phyloP scores from a whole-genome alignment of 371 early-diverging fungal genomes.

The Umbelopsis sp. region DNA sequence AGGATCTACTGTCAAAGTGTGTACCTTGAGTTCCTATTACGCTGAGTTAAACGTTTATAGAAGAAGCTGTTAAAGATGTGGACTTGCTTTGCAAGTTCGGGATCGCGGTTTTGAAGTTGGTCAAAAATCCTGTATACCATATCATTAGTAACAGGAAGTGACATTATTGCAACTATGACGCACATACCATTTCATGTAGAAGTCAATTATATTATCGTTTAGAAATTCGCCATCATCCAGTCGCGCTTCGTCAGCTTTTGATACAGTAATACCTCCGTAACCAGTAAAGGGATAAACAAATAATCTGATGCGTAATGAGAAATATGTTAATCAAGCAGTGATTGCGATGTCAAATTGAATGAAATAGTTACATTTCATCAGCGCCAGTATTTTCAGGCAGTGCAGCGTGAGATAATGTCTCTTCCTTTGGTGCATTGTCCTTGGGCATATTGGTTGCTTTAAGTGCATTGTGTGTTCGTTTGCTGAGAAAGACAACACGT shows the following conservation, averaged over 20 bases:
- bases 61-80: slow-evolving; percentile 63
- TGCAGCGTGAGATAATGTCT: no score
- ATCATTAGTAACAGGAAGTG: neutral
- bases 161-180: neutral
- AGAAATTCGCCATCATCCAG: slow-evolving; percentile 57
- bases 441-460: no score
- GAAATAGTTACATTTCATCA: neutral
- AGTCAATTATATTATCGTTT: slow-evolving; percentile 65
- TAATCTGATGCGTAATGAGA: slow-evolving; percentile 23
- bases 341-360: neutral
- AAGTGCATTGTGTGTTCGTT: no score
- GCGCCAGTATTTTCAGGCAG: neutral
- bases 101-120: slow-evolving; percentile 11
- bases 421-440: no score
- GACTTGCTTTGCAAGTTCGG: slow-evolving; percentile 28
- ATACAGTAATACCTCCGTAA: slow-evolving; percentile 35
- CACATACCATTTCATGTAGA: slow-evolving; percentile 51
- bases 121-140: slow-evolving; percentile 20
- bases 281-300: slow-evolving; percentile 30
- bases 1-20: no score
- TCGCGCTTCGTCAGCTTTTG: slow-evolving; percentile 44
- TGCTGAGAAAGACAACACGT: no score
- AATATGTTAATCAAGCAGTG: neutral
- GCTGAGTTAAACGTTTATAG: slow-evolving; percentile 47
- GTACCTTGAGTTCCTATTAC: slow-evolving; percentile 26